These are phyloP conservation scores for Pestalotiopsis sp. DNA, from an alignment of 2,329 filamentous ascomycete species.

Conservation along the genomic window DNA sequence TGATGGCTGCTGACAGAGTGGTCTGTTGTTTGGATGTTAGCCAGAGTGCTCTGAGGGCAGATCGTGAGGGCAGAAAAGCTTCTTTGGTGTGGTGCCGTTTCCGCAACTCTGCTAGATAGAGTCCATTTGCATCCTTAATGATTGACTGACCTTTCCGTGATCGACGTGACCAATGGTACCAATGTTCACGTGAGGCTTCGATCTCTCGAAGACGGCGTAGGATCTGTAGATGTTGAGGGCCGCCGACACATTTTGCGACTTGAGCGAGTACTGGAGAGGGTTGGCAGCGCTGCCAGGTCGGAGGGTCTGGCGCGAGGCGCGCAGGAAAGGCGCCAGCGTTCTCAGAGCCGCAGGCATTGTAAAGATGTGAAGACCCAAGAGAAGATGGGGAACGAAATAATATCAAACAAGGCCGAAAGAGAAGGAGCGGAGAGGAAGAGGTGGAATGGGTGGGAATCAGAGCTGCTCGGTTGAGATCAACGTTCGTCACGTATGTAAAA, in stretches of 20 bases:
- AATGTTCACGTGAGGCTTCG: slow-evolving; percentile 98
- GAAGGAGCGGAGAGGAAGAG: slow-evolving; percentile 4
- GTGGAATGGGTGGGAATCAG: not conserved
- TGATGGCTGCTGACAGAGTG: slow-evolving; percentile 97
- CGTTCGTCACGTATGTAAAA: not conserved
- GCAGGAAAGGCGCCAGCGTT: slow-evolving; percentile 75
- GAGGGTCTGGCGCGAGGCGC: slow-evolving; percentile 76
- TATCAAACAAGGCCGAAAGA: not conserved
- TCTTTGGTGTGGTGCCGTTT: not conserved
- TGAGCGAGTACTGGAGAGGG: slow-evolving; percentile 72
- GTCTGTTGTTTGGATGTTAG: slow-evolving; percentile 59
- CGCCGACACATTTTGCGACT: slow-evolving; percentile 61
- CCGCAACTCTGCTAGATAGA: not conserved
- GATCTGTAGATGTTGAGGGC: slow-evolving; percentile 65
- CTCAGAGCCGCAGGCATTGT: slow-evolving; percentile 82
- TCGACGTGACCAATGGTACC: slow-evolving; percentile 99
- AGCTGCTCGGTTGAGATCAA: not conserved
- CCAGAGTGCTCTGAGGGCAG: slow-evolving; percentile 5
- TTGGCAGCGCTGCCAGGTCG: slow-evolving; percentile 67
- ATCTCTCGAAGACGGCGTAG: slow-evolving; percentile 77
- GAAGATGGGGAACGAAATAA: not conserved
- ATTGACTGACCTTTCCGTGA: slow-evolving; percentile 83
- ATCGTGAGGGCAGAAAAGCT: not conserved
- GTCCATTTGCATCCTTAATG: not conserved
- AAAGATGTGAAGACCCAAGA: slow-evolving; percentile 22